Evolutionary conservation across 2,329 filamentous ascomycete species (phyloP).

Genomic region (Aspergillus ustus): DNA sequence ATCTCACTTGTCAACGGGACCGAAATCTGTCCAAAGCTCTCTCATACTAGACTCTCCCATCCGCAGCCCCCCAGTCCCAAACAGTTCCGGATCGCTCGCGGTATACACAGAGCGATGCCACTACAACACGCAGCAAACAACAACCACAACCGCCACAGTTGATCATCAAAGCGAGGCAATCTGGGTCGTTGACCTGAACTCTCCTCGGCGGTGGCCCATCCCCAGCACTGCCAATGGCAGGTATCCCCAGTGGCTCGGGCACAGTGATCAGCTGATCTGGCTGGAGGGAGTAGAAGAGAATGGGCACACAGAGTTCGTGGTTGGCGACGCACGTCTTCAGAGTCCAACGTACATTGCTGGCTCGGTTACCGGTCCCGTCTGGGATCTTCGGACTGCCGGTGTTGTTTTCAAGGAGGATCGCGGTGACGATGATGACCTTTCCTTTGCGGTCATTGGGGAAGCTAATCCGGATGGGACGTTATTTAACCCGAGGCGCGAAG

Average conservation of each 20-base stretch:
- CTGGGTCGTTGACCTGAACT: slow-evolving; percentile 2
- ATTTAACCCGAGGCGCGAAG: not conserved
- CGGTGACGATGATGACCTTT: slow-evolving; percentile 3
- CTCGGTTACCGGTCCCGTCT: not conserved
- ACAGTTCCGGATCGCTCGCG: not conserved
- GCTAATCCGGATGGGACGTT: slow-evolving; percentile 1
- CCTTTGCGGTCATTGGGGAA: not conserved
- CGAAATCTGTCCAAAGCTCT: not conserved
- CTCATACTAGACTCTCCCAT: not conserved
- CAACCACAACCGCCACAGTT: not conserved
- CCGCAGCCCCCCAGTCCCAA: not conserved
- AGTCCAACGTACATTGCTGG: not conserved
- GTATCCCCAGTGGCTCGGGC: slow-evolving; percentile 1
- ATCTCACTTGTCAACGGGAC: not conserved
- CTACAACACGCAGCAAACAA: not conserved
- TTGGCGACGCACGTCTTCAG: slow-evolving; percentile 5
- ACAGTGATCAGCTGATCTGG: slow-evolving; percentile 6
- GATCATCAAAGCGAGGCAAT: slow-evolving; percentile 9
- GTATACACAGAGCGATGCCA: not conserved
- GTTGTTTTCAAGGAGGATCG: not conserved
- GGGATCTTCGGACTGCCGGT: slow-evolving; percentile 1
- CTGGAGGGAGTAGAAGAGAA: not conserved
- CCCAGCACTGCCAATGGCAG: not conserved
- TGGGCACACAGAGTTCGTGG: slow-evolving; percentile 1
- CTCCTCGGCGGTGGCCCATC: not conserved